Evolutionary conservation across 805 yeast species (phyloP), one percentile per base, ranked within the genome.

Genomic region (Ogataea paraovalis): DNA sequence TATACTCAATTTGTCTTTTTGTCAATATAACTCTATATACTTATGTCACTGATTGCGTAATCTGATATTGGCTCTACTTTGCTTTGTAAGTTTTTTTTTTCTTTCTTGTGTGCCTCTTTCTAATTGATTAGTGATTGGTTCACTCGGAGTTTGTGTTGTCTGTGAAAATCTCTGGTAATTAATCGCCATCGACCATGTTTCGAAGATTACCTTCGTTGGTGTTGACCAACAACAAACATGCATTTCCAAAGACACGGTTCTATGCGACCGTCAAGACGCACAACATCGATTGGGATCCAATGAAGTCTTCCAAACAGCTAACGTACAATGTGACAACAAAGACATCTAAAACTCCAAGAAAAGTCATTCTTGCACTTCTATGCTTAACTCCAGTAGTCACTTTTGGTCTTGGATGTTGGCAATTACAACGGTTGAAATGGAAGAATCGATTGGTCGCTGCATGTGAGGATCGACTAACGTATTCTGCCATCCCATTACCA

Each of bases 391-490:
- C 99, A 0, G 74, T 90, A 1, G 75, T 90, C 2, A 80, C 96
- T 10, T 87, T 92, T 62, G 83, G 82, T 41, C 70, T 94, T 39
- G 99, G 98, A 2, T 78, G 90, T 47, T 94, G 99, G 99, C 99
- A 94, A 69, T 81, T 87, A 41, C 73, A 79, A 57, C 74, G 99
- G 54, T 69, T 94, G 43, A 74, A 79, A 50, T 94, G 99, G 99
- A 94, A 94, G 65, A 85, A 82, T 21, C 79, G 83, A 51, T 73
- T 94, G 51, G 85, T 94, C 51, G 84, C 95, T 3, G 76, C 78
- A 19, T 83, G 92, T 59, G 97, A 94, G 64, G 89, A 87, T 58
- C 72, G 91, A 53, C 69, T 94, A 56, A 82, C 91, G 0, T 78
- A 79, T 48, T 82, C 83, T 3, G 85, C 96, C 0, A 69, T 83